Evolutionary conservation across 495 filamentous ascomycete genomes (phyloP), one percentile per base, ranked within the genome.

Genomic region (Penicillium atrosanguineum): DNA sequence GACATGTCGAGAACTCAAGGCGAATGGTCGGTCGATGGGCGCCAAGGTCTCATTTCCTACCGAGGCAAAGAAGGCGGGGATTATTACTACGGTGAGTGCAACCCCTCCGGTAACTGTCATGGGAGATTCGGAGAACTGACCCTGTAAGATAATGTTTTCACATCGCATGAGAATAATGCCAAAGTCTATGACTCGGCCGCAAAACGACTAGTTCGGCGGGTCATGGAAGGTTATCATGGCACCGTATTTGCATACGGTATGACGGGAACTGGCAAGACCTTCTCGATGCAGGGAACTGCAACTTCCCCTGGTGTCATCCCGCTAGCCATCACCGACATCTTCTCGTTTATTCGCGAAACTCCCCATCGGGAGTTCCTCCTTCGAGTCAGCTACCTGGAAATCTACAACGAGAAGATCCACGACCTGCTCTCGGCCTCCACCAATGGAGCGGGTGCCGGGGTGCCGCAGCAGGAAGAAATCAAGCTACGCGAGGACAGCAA

Each of bases 221-320:
- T 98, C 18, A 98, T 98, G 94, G 93, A 98, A 76, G 94, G 94
- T 28, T 98, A 97, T 62, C 93, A 97, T 66, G 94, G 92, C 50
- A 98, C 94, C 1, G 94, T 98, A 15, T 98, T 98, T 63, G 94
- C 94, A 18, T 98, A 98, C 71, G 94, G 94, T 63, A 97, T 97
- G 95, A 98, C 94, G 20, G 94, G 94, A 38, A 98, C 94, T 3
- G 94, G 94, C 40, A 98, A 98, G 70, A 98, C 94, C 9, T 98
- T 97, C 60, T 96, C 92, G 42, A 98, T 98, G 94, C 94, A 98
- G 70, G 94, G 94, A 53, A 98, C 94, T 21, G 91, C 94, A 44
- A 90, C 88, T 5, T 95, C 88, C n/a, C 94, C 94, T 3, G 94
- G 94, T 69, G 94, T 98, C 28, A 98, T 98, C 44, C 94, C 94